A percentile compares a stretch with the other conserved stretches of the same genome.
phyloP scores from a whole-genome alignment of 768 basidiomycete genomes.

The Zangia roseola region DNA sequence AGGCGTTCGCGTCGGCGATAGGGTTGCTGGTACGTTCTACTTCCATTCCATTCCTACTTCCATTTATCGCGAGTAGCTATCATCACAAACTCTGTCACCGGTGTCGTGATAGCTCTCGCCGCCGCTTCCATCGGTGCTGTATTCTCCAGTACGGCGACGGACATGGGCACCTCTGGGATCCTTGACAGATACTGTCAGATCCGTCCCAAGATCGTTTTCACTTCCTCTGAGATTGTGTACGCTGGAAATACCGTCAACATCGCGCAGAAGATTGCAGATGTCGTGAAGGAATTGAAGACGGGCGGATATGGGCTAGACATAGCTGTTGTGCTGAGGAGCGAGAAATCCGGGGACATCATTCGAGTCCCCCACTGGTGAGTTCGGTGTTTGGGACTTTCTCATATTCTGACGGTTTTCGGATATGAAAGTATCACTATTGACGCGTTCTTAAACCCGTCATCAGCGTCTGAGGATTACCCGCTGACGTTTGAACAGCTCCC shows the following conservation, averaged over 20 bases:
- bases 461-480: constrained; percentile 43
- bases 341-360: constrained; percentile 42
- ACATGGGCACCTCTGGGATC: constrained; percentile 62
- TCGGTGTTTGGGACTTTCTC: not conserved
- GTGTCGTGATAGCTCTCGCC: constrained; percentile 64
- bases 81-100: constrained; percentile 58
- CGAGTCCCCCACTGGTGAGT: constrained; percentile 29
- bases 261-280: constrained; percentile 50
- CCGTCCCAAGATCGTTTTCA: constrained; percentile 66
- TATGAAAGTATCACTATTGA: constrained; percentile 36
- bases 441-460: constrained; percentile 42
- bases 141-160: constrained; percentile 69
- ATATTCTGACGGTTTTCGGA: not conserved
- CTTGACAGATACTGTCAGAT: constrained; percentile 70
- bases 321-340: constrained; percentile 59
- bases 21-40: constrained; percentile 56
- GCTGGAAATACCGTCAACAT: constrained; percentile 59
- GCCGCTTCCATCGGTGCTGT: constrained; percentile 64
- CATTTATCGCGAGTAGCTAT: constrained; percentile 42
- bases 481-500: constrained; percentile 70
- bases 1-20: constrained; percentile 60
- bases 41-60: not conserved
- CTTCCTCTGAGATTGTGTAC: constrained; percentile 65
- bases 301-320: constrained; percentile 45
- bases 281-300: constrained; percentile 45